Conservation (phyloP, 1,284 basidiomycete species). For the Tetrapyrgos nigripes region DNA sequence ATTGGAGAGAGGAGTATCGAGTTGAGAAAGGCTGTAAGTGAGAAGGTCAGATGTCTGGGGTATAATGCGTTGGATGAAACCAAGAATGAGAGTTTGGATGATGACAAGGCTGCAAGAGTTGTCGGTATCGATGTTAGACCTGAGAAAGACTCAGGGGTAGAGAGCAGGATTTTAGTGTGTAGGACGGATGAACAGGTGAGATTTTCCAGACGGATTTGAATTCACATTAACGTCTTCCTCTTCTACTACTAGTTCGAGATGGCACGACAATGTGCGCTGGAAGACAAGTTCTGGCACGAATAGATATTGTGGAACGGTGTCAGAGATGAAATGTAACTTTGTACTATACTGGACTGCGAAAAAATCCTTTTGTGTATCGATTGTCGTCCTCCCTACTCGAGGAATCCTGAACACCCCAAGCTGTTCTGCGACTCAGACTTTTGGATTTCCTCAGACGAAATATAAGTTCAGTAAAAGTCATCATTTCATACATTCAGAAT, state of each 20-base stretch:
- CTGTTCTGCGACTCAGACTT: too few species aligned
- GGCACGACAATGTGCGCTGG: slow-evolving; percentile 61
- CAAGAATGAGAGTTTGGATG: slow-evolving; percentile 42
- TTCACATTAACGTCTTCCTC: too few species aligned
- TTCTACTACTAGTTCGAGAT: slow-evolving; percentile 78
- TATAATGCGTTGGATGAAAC: slow-evolving; percentile 55
- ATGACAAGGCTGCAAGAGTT: slow-evolving; percentile 43
- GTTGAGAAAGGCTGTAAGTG: slow-evolving; percentile 63
- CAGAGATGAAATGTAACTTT: too few species aligned
- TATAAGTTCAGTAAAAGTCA: too few species aligned
- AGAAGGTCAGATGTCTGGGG: slow-evolving; percentile 64
- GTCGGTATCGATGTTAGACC: slow-evolving; percentile 47
- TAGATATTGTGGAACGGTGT: too few species aligned
- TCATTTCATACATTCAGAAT: too few species aligned
- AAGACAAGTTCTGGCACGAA: slow-evolving; percentile 43
- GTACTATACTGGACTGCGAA: too few species aligned
- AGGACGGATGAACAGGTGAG: slow-evolving; percentile 65
- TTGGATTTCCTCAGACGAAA: too few species aligned
- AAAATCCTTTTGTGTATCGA: too few species aligned
- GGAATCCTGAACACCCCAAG: too few species aligned
- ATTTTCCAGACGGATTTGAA: too few species aligned
- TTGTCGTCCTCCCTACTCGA: too few species aligned
- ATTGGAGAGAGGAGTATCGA: slow-evolving; percentile 79
- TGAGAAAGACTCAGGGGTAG: slow-evolving; percentile 26
- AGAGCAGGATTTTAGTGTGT: slow-evolving; percentile 59